Percentiles rank a stretch among this genome's conserved stretches.
Conservation (phyloP, 306 rosid species). For the Astragalus glycyphyllos region DNA sequence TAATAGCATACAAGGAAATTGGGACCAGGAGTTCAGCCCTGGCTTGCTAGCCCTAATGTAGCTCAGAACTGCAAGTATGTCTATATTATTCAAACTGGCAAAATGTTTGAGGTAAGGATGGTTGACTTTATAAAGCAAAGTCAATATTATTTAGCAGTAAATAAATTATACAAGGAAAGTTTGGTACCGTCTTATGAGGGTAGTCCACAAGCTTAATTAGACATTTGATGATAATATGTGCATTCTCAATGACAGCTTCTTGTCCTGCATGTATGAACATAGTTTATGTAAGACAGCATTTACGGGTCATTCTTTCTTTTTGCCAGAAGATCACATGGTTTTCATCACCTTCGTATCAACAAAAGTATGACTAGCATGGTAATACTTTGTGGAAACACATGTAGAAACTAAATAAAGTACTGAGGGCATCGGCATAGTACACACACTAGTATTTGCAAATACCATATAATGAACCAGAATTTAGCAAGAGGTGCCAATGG, state of each 20-base stretch:
- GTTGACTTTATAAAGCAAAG: constrained; percentile 34
- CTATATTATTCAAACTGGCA: constrained; percentile 18
- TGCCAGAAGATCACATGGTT: constrained; percentile 25
- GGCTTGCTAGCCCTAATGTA: not conserved
- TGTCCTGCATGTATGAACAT: constrained; percentile 62
- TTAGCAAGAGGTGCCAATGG: constrained; percentile 32
- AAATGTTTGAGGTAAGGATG: constrained; percentile 6
- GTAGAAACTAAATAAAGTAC: constrained; percentile 18
- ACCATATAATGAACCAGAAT: constrained; percentile 23
- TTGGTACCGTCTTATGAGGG: constrained; percentile 80
- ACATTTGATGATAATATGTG: constrained; percentile 62
- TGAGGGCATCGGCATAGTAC: constrained; percentile 6
- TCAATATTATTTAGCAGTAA: constrained; percentile 31
- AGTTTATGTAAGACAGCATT: constrained; percentile 35
- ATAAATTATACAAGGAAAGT: constrained; percentile 39
- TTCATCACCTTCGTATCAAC: constrained; percentile 12
- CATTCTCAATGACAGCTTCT: constrained; percentile 75
- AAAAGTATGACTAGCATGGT: constrained; percentile 8
- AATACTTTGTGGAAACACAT: constrained; percentile 24
- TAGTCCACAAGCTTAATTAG: constrained; percentile 66
- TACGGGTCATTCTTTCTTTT: constrained; percentile 3
- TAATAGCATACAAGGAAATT: not conserved
- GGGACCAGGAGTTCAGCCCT: constrained; percentile 17
- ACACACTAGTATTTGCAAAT: not conserved
- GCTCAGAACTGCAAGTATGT: constrained; percentile 17